Conservation (phyloP, 345 rosid genomes). For the Syzygium grande region DNA sequence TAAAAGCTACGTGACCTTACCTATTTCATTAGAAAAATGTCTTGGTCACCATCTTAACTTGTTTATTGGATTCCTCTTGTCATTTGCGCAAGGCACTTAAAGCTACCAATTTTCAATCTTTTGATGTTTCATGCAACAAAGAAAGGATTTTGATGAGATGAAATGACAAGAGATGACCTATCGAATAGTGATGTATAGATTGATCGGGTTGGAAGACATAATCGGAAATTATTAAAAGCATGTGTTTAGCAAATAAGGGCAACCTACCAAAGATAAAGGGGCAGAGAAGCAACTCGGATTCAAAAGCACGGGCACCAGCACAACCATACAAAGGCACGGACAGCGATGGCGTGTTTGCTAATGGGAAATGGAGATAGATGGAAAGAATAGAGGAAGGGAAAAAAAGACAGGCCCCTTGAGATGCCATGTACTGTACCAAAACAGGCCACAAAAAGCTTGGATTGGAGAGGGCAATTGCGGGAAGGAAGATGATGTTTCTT, state of each 20-base stretch:
- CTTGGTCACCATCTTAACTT: background rate
- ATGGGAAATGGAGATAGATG: background rate
- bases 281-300: background rate
- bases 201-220: background rate
- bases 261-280: background rate
- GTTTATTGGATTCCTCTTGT: background rate
- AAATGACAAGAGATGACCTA: background rate
- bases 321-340: background rate
- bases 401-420: background rate
- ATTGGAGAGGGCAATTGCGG: slow-evolving; percentile 6
- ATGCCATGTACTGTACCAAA: background rate
- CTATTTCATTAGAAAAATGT: background rate
- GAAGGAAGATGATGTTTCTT: slow-evolving; percentile 26
- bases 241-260: background rate
- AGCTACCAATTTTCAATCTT: background rate
- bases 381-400: background rate
- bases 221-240: background rate
- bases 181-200: background rate
- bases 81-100: background rate
- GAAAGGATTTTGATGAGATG: background rate
- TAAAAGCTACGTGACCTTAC: background rate
- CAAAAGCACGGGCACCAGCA: background rate
- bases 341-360: background rate
- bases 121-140: background rate
- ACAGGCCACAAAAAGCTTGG: background rate